Evolutionary conservation across 768 basidiomycete species (phyloP).

Genomic region (Mycena metata): DNA sequence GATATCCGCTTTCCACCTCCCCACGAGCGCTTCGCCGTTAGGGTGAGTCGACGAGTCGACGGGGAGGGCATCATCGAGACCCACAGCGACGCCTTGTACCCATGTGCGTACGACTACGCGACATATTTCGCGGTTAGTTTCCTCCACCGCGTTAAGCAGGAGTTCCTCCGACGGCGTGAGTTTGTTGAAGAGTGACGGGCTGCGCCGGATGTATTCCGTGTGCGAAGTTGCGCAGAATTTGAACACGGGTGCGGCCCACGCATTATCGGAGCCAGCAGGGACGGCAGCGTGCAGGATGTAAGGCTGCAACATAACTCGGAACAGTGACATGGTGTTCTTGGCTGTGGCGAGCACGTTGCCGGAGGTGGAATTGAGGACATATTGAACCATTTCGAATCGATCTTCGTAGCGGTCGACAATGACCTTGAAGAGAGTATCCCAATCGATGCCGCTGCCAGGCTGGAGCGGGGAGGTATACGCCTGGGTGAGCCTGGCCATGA

Average conservation of each 20-base stretch:
- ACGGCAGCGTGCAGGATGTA: slow-evolving; percentile 46
- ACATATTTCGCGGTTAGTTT: slow-evolving; percentile 42
- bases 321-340: slow-evolving; percentile 45
- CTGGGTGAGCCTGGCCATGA: slow-evolving; percentile 45
- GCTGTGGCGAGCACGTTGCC: slow-evolving; percentile 28
- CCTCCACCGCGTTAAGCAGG: slow-evolving; percentile 36
- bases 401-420: slow-evolving; percentile 57
- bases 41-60: slow-evolving; percentile 9
- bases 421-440: slow-evolving; percentile 53
- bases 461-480: slow-evolving; percentile 36
- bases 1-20: slow-evolving; percentile 31
- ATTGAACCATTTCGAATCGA: slow-evolving; percentile 55
- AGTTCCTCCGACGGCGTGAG: slow-evolving; percentile 39
- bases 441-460: slow-evolving; percentile 55
- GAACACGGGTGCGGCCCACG: slow-evolving; percentile 55
- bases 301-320: slow-evolving; percentile 49
- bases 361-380: slow-evolving; percentile 48
- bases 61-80: slow-evolving; percentile 32
- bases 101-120: slow-evolving; percentile 37
- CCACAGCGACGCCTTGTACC: slow-evolving; percentile 38
- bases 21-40: slow-evolving; percentile 20
- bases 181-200: slow-evolving; percentile 24
- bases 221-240: slow-evolving; percentile 51
- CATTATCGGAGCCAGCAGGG: slow-evolving; percentile 32
- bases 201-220: slow-evolving; percentile 42